A percentile compares a stretch with the other conserved stretches of the same genome.
Conservation (phyloP, 2,329 filamentous ascomycete genomes). For the Sclerotiophoma versabilis region DNA sequence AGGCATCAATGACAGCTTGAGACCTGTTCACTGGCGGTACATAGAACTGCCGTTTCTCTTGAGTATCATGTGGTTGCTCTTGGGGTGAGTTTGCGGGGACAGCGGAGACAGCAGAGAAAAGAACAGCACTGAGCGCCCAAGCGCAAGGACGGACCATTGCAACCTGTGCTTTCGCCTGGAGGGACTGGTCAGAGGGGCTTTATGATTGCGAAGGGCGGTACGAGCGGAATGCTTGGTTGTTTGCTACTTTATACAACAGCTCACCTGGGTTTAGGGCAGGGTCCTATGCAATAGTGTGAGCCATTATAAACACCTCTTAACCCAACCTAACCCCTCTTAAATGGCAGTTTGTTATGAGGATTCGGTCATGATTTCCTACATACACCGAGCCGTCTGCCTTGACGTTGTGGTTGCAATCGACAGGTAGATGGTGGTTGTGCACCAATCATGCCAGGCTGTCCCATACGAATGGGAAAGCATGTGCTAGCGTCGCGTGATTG, state of each 20-base stretch:
- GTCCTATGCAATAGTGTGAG: slow-evolving; percentile 12
- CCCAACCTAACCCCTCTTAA: not conserved
- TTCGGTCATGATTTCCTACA: not conserved
- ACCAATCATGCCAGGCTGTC: slow-evolving; percentile 1
- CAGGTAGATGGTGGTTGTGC: not conserved
- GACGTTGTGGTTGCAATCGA: slow-evolving; percentile 7
- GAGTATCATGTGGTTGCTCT: not conserved
- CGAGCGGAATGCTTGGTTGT: slow-evolving; percentile 5
- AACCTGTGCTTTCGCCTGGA: not conserved
- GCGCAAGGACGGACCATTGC: slow-evolving; percentile 12
- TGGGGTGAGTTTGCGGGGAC: slow-evolving; percentile 22
- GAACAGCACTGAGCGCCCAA: slow-evolving; percentile 17
- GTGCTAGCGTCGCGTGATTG: slow-evolving; percentile 15
- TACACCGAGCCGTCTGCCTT: not conserved
- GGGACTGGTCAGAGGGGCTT: not conserved
- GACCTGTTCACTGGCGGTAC: slow-evolving; percentile 27
- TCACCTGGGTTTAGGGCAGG: slow-evolving; percentile 1
- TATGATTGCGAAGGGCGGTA: not conserved
- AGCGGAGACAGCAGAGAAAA: slow-evolving; percentile 17
- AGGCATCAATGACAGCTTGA: slow-evolving; percentile 44
- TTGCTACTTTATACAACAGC: slow-evolving; percentile 5
- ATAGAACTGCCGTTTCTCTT: slow-evolving; percentile 22
- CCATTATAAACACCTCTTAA: slow-evolving; percentile 15
- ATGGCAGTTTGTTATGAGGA: not conserved
- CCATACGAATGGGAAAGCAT: slow-evolving; percentile 12